Percentiles rank a stretch among this genome's conserved stretches.
Conservation (phyloP, 805 yeast species). For the Lachancea sp. region DNA sequence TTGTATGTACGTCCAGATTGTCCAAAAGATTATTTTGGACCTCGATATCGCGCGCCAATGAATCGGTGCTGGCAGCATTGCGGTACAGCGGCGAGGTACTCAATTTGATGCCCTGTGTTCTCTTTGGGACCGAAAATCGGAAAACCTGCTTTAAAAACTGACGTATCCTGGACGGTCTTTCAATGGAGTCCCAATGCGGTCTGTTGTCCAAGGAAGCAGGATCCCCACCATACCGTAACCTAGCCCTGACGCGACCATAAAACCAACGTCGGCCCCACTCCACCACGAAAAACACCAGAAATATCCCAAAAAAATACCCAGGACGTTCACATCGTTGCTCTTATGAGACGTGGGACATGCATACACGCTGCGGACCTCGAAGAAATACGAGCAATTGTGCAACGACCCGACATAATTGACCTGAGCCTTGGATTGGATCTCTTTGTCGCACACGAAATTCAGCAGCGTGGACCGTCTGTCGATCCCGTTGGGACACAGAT, state of each 20-base stretch:
- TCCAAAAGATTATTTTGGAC: constrained; percentile 38
- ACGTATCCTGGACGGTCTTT: constrained; percentile 16
- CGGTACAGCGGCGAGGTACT: constrained; percentile 8
- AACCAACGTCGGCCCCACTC: constrained; percentile 35
- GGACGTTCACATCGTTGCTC: constrained; percentile 55
- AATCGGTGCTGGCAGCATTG: constrained; percentile 6
- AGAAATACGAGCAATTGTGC: constrained; percentile 74
- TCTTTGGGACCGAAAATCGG: not conserved
- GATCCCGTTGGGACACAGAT: constrained; percentile 50
- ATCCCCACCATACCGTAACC: constrained; percentile 8
- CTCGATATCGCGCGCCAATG: constrained; percentile 31
- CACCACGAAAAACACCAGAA: constrained; percentile 34
- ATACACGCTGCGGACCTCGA: constrained; percentile 76
- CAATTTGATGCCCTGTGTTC: constrained; percentile 12
- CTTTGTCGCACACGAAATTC: constrained; percentile 74
- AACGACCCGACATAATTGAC: constrained; percentile 63
- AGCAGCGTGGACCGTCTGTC: constrained; percentile 58
- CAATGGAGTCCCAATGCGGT: constrained; percentile 28
- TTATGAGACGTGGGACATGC: constrained; percentile 80
- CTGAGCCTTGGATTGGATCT: constrained; percentile 56
- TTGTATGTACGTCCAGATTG: constrained; percentile 25
- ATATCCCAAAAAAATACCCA: constrained; percentile 56
- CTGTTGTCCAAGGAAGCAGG: constrained; percentile 32
- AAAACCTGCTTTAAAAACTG: constrained; percentile 4
- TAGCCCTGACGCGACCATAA: constrained; percentile 14